These are phyloP conservation scores for Ceratobasidium papillatum DNA, from an alignment of 1,284 basidiomycete species.

Conservation along the genomic window DNA sequence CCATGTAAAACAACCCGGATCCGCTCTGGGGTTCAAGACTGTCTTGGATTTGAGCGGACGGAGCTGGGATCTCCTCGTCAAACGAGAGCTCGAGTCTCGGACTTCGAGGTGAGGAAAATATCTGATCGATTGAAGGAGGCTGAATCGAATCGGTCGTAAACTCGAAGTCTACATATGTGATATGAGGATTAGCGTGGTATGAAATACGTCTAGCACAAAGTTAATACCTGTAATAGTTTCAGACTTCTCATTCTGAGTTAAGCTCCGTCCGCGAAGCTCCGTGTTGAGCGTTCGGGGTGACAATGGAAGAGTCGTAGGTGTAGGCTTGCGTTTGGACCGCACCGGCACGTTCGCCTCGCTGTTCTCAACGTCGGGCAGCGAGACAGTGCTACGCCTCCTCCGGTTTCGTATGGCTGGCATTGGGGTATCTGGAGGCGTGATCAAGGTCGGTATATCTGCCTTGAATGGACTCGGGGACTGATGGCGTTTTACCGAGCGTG, in stretches of 20 bases:
- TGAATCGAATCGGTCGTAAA: conserved; percentile 2
- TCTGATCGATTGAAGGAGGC: neutral
- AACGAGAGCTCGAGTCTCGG: conserved; percentile 2
- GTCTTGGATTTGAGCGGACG: neutral
- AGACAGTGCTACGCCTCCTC: neutral
- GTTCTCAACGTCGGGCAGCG: conserved; percentile 6
- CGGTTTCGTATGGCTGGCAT: neutral
- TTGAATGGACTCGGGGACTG: neutral
- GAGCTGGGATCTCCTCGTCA: neutral
- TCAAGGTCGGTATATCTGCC: neutral
- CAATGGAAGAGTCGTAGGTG: neutral
- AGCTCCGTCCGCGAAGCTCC: neutral
- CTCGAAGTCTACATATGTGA: neutral
- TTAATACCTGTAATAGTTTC: neutral
- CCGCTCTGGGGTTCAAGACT: neutral
- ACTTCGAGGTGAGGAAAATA: conserved; percentile 10
- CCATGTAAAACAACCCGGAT: neutral
- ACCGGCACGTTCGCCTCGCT: neutral
- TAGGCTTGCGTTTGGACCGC: conserved; percentile 6
- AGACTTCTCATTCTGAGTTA: neutral
- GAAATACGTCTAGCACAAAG: neutral
- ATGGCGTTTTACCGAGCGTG: conserved; percentile 1
- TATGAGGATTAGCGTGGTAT: too few relatives aligned
- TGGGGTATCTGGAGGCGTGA: neutral
- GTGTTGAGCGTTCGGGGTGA: conserved; percentile 7